phyloP scores from a whole-genome alignment of 2,329 filamentous ascomycete species.

The Fusarium verrucosum region DNA sequence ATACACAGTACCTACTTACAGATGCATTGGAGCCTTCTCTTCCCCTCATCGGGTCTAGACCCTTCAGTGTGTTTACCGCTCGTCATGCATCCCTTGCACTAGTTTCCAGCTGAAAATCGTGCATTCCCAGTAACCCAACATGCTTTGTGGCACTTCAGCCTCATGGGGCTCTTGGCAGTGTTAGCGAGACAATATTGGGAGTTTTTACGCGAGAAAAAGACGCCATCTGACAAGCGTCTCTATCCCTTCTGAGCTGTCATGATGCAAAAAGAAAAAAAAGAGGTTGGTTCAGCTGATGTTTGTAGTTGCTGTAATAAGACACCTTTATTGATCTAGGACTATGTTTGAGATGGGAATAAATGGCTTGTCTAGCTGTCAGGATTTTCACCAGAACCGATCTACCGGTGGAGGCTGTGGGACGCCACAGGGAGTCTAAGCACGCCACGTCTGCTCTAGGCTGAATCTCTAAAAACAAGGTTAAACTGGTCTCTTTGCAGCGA shows the following conservation, averaged over 20 bases:
- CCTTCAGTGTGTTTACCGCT: not conserved
- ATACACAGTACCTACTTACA: no score
- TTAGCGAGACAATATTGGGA: not conserved
- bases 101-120: conserved; percentile 13
- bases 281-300: not conserved
- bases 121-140: not conserved
- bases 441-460: conserved; percentile 5
- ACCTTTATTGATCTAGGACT: not conserved
- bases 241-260: not conserved
- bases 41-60: not conserved
- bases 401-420: not conserved
- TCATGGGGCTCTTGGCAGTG: not conserved
- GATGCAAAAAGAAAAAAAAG: not conserved
- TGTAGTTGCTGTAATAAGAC: not conserved
- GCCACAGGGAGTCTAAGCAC: not conserved
- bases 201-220: not conserved
- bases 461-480: conserved; percentile 24
- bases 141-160: conserved; percentile 4
- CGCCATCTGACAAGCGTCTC: not conserved
- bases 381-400: not conserved
- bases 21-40: not conserved
- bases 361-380: not conserved
- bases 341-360: not conserved
- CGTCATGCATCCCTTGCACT: not conserved
- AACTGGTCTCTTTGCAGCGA: conserved; percentile 3